phyloP scores from a whole-genome alignment of 805 yeast species.

The Candida broadrunensis region DNA sequence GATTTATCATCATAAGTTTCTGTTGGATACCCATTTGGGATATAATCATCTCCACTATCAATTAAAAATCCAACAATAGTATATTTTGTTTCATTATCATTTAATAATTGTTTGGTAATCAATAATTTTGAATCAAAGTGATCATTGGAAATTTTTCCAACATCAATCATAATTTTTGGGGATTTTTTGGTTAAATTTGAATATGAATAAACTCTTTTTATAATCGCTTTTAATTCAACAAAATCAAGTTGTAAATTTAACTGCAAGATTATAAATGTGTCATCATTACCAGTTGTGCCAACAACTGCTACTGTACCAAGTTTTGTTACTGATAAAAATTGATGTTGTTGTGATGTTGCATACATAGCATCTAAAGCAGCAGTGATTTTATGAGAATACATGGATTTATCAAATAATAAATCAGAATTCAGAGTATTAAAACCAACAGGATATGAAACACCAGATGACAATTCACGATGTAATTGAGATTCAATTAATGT shows the following conservation, averaged over 20 bases:
- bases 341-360: slow-evolving; percentile 44
- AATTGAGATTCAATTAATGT: slow-evolving; percentile 46
- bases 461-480: slow-evolving; percentile 51
- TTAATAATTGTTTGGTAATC: slow-evolving; percentile 12
- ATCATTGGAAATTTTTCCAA: slow-evolving; percentile 18
- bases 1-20: slow-evolving; percentile 2
- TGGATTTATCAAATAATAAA: slow-evolving; percentile 15
- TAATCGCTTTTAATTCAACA: slow-evolving; percentile 11
- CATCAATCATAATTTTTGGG: slow-evolving; percentile 19
- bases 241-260: slow-evolving; percentile 13
- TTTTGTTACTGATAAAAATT: slow-evolving; percentile 46
- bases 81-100: slow-evolving; percentile 6
- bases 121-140: slow-evolving; percentile 13
- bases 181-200: slow-evolving; percentile 4
- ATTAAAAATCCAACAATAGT: slow-evolving; percentile 35
- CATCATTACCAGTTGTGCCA: slow-evolving; percentile 48
- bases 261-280: slow-evolving; percentile 43
- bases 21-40: slow-evolving; percentile 5
- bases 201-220: slow-evolving; percentile 15
- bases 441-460: slow-evolving; percentile 49
- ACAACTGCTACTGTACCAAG: slow-evolving; percentile 48
- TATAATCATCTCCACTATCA: slow-evolving; percentile 39
- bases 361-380: slow-evolving; percentile 45
- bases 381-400: slow-evolving; percentile 28
- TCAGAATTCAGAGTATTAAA: slow-evolving; percentile 27